Evolutionary conservation across 2,329 filamentous ascomycete species (phyloP), one percentile per base, ranked within the genome.

Genomic region (Monilinia laxa): DNA sequence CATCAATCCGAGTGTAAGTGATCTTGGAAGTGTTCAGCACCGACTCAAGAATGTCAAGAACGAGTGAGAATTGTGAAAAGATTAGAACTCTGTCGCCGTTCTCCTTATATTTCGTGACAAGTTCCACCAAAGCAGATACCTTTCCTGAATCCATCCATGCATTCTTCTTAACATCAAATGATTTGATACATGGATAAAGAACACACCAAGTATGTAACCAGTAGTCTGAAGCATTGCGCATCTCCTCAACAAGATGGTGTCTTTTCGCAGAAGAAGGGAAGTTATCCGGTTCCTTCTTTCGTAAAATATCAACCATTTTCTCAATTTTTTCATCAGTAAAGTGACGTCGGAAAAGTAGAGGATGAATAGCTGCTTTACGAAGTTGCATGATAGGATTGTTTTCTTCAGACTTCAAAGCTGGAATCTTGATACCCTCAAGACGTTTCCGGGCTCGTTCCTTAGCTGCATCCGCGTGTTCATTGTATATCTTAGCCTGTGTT

Each of bases 51-150:
- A 99, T 93, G 77, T 97, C 91, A 78, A 98, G 90, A 65, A 97
- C 89, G 71, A 92, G 89, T 9, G 92, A 92, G 77, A 98, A 99
- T 73, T 97, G 93, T 56, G 90, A 96, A 80, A 99, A 99, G 31
- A 99, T 87, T 2, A 99, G 84, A 0, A 91, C 89, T 4, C 94
- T 89, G 76, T 97, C 93, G 4, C 93, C 94, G 63, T 92, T 93
- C 68, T 84, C 80, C 71, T 89, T 88, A 78, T 92, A 97, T 18
- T 83, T 79, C 14, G 83, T 81, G 1, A 99, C 83, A 16, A 99
- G 83, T 72, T 90, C 84, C 35, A 92, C 82, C 35, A 98, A 85
- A 71, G 90, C 90, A 70, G 87, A 80, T n/a, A 98, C 88, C 77
- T 99, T 99, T 67, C 94, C 95, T 58, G 90, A 87, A 69, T 87